Percentiles rank a stretch among this genome's conserved stretches.
Evolutionary conservation across 768 basidiomycete genomes (phyloP).

Genomic region (Boletus speciosus): DNA sequence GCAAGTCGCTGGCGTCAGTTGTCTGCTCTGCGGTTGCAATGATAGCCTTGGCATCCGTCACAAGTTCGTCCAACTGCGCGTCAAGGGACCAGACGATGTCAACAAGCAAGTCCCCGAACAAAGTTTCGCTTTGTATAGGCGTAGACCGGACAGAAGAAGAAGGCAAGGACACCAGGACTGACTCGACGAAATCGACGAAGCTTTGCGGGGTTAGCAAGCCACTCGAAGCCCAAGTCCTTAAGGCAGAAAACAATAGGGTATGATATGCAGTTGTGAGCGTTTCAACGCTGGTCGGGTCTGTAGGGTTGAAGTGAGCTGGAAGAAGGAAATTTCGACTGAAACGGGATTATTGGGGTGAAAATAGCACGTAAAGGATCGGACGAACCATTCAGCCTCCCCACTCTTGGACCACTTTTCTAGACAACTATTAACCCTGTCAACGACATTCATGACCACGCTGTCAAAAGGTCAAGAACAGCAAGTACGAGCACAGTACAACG

Average conservation of each 20-base stretch:
- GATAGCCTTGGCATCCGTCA: constrained; percentile 50
- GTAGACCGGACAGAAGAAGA: constrained; percentile 50
- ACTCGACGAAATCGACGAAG: constrained; percentile 63
- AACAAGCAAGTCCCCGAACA: constrained; percentile 68
- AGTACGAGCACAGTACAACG: constrained; percentile 16
- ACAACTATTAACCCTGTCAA: constrained; percentile 48
- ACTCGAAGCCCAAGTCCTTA: constrained; percentile 53
- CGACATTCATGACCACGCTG: constrained; percentile 52
- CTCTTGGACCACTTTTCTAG: constrained; percentile 54
- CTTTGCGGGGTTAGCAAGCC: constrained; percentile 44
- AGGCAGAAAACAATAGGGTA: constrained; percentile 56
- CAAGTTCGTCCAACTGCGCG: constrained; percentile 67
- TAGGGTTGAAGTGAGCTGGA: constrained; percentile 56
- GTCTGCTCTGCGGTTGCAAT: constrained; percentile 32
- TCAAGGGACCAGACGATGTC: constrained; percentile 84
- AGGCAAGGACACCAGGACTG: constrained; percentile 57
- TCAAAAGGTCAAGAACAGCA: constrained; percentile 6
- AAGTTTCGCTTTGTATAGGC: constrained; percentile 38
- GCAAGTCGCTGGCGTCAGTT: constrained; percentile 20
- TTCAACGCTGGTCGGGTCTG: constrained; percentile 50
- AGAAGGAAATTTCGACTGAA: constrained; percentile 60
- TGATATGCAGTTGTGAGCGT: constrained; percentile 66
- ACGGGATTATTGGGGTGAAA: constrained; percentile 13
- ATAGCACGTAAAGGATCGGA: constrained; percentile 18
- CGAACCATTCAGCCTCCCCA: constrained; percentile 64